Conservation (phyloP, 2,329 filamentous ascomycete genomes). For the Fusarium napiforme region DNA sequence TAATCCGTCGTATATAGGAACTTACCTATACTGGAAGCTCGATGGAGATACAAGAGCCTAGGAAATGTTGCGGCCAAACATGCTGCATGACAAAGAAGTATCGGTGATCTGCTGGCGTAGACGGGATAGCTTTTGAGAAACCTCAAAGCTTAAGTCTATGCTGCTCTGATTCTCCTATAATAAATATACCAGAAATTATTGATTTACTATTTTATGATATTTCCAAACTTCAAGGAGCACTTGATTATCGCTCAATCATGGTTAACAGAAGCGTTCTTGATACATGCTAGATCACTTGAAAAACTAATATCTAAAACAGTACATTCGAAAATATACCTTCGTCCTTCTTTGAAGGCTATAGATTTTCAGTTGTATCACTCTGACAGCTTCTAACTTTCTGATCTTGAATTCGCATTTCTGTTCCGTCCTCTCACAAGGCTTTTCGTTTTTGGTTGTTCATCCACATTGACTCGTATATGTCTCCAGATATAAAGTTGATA, state of each 20-base stretch:
- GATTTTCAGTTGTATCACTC: too few species aligned
- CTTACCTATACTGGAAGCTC: neutral
- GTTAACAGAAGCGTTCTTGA: too few species aligned
- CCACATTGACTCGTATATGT: fast-evolving
- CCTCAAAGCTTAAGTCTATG: neutral
- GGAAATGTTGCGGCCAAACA: neutral
- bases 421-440: too few species aligned
- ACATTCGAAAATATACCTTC: too few species aligned
- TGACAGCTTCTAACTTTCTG: too few species aligned
- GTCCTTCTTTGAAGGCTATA: too few species aligned
- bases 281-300: too few species aligned
- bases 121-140: neutral
- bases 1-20: neutral
- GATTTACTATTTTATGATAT: neutral
- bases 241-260: neutral
- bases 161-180: neutral
- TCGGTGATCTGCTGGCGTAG: neutral
- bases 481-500: too few species aligned
- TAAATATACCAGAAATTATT: too few species aligned
- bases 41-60: neutral
- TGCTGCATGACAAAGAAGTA: neutral
- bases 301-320: too few species aligned
- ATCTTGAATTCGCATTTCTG: too few species aligned
- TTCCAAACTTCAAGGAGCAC: neutral
- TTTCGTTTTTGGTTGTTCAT: neutral